Base-by-base conservation (phyloP, 768 basidiomycete genomes). In the Postia placenta region DNA sequence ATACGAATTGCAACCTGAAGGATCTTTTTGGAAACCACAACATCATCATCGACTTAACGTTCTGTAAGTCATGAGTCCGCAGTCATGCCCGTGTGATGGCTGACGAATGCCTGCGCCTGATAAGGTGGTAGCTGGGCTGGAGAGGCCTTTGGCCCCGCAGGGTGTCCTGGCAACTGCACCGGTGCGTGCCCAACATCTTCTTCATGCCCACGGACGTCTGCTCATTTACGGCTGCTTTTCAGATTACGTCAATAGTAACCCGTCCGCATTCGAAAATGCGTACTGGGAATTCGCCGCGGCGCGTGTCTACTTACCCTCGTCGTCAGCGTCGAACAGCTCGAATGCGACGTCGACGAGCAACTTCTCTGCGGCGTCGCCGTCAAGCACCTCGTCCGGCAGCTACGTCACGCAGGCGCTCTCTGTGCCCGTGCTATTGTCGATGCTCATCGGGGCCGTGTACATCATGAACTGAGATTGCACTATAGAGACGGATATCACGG, bases 1-100 rank as follows among this genome's bases (percentile, higher is more conserved):
- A 68, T 49, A 61, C 46, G 27, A 56, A 63, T 42, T 75, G 72
- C 48, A 61, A 74, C 42, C 57, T 78, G 25, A 51, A 61, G 35
- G 55, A 65, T 39, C 61, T 65, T 33, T 72, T 72, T 42, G 58
- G 61, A 15, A 48, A 45, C 22, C 58, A 70, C 35, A 67, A 65
- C 33, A 71, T 72, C 11, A 51, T 70, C 36, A 64, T 71, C 53
- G 61, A 72, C 52, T 24, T 53, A 14, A 49, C 52, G 2, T 38
- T 53, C 39, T 53, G 30, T 33, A 15, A 7, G 30, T 38, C 35
- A n/a, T n/a, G n/a, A n/a, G n/a, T n/a, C n/a, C n/a, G n/a, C n/a
- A n/a, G n/a, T n/a, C n/a, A n/a, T n/a, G n/a, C n/a, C n/a, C n/a
- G n/a, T n/a, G n/a, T n/a, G n/a, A n/a, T n/a, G n/a, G n/a, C n/a